A percentile compares a stretch with the other conserved stretches of the same genome.
phyloP scores from a whole-genome alignment of 331 rosid species.

The Cucumis variabilis region DNA sequence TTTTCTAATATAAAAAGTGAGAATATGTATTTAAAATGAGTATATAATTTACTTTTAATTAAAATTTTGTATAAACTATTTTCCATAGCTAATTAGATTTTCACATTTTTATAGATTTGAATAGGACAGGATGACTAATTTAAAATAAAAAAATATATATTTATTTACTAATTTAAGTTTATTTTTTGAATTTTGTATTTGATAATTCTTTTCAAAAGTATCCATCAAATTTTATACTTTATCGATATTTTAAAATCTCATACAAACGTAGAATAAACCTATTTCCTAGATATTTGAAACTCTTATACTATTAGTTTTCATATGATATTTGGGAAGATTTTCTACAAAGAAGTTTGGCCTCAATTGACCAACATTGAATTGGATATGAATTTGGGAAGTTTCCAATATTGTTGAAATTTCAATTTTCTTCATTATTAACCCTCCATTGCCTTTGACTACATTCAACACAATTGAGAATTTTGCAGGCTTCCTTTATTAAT shows the following conservation, averaged over 20 bases:
- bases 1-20: too few relatives aligned
- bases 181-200: too few relatives aligned
- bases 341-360: background rate
- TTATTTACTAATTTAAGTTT: too few relatives aligned
- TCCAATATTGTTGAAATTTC: background rate
- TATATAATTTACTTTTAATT: background rate
- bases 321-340: background rate
- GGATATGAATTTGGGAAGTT: slow-evolving; percentile 3
- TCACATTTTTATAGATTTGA: too few relatives aligned
- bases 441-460: background rate
- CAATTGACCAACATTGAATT: background rate
- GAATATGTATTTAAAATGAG: background rate
- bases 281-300: background rate
- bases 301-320: background rate
- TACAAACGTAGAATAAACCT: too few relatives aligned
- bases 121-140: too few relatives aligned
- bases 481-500: background rate
- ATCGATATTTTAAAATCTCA: too few relatives aligned
- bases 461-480: background rate
- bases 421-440: background rate
- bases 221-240: too few relatives aligned
- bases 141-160: too few relatives aligned
- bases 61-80: background rate
- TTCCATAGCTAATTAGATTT: background rate
- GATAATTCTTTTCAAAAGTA: too few relatives aligned